Percentiles rank a stretch among this genome's conserved stretches.
Evolutionary conservation across 768 basidiomycete genomes (phyloP).

Genomic region (Suillus tomentosus): DNA sequence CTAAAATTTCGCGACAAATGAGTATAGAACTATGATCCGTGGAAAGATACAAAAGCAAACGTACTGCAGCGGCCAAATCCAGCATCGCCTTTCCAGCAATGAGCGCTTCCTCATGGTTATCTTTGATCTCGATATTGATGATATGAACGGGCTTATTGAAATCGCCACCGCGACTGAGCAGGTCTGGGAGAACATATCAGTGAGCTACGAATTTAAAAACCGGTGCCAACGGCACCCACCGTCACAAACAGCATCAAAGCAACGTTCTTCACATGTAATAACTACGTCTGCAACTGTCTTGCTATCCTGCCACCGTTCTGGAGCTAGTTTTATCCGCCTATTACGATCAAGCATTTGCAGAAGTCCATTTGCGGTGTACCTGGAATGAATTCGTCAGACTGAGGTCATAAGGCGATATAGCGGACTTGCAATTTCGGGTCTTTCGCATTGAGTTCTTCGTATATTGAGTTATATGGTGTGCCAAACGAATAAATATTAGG

Average conservation of each 20-base stretch:
- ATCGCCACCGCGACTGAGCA: constrained; percentile 86
- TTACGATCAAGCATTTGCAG: constrained; percentile 97
- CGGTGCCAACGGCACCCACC: constrained; percentile 51
- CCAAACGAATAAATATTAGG: constrained; percentile 98
- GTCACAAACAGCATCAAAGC: constrained; percentile 98
- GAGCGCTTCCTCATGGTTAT: constrained; percentile 97
- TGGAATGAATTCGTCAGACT: constrained; percentile 34
- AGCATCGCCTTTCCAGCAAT: constrained; percentile 96
- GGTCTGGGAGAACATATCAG: constrained; percentile 49
- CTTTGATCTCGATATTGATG: constrained; percentile 98
- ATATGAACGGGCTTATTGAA: constrained; percentile 93
- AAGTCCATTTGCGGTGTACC: constrained; percentile 92
- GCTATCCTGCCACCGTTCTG: constrained; percentile 96
- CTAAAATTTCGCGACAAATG: constrained; percentile 39
- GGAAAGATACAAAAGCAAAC: constrained; percentile 32
- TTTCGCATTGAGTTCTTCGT: constrained; percentile 83
- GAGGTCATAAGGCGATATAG: constrained; percentile 9
- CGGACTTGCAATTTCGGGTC: constrained; percentile 77
- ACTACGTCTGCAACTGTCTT: constrained; percentile 91
- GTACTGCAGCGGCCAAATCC: constrained; percentile 85
- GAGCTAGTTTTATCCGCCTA: constrained; percentile 85
- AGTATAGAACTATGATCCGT: not conserved
- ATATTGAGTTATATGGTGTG: constrained; percentile 95
- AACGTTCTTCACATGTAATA: constrained; percentile 98
- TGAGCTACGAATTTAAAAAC: constrained; percentile 17